Evolutionary conservation across 495 filamentous ascomycete species (phyloP), one percentile per base, ranked within the genome.

Genomic region (Penicillium atrosanguineum): DNA sequence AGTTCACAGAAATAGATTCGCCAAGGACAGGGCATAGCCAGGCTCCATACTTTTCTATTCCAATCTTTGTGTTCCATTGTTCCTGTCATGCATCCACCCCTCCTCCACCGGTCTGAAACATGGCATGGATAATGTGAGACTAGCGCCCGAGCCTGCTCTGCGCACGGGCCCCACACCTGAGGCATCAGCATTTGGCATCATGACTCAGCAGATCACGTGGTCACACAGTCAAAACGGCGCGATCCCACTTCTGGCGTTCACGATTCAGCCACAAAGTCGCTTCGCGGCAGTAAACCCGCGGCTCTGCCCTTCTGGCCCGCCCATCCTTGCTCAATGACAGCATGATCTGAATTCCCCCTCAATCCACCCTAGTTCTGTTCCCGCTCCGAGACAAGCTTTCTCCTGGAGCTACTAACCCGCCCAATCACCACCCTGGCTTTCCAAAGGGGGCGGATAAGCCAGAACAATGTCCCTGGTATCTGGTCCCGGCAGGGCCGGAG

Each of bases 391-490:
- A 44, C 50, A 55, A 55, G 48, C 53, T 53, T 57, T 31, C 25
- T 31, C 42, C 28, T 28, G 31, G 46, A 54, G 25, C 40, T 46
- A 61, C 48, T 57, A 60, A 60, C 53, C 44, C 36, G 38, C 31
- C 46, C 53, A 53, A 52, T 60, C 45, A 53, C 3, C 25, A 44
- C 43, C 21, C 43, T 18, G 34, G 31, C 20, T 2, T 34, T 18
- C 21, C 12, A 16, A 16, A 29, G 18, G 45, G 28, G 15, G 19
- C 23, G 44, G 48, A 56, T 52, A 63, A 42, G 19, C 26, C 42
- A 37, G 26, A 28, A 19, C 49, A 53, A 87, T 87, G 84, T 79
- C 84, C 9, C 70, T 86, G 49, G 82, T 81, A 41, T 79, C 83
- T 36, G 84, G 82, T 23, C 83, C 84, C 19, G 83, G 83, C 37